A percentile compares a stretch with the other conserved stretches of the same genome.
Conservation (phyloP, 495 filamentous ascomycete genomes). For the Annulohypoxylon stygium region DNA sequence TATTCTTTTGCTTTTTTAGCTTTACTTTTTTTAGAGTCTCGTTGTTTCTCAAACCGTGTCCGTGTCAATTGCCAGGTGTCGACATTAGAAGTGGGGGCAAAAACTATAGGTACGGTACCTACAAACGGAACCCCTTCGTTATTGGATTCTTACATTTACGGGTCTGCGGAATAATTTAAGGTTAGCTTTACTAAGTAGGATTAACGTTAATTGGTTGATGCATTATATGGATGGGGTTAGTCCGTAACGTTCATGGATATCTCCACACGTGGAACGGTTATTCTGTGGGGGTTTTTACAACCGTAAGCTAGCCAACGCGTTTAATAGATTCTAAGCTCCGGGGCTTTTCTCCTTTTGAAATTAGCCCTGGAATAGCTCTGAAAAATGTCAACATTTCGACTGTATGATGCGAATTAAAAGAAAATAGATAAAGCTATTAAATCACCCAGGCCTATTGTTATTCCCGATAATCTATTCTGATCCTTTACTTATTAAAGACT, state of each 20-base stretch:
- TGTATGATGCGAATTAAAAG: not conserved
- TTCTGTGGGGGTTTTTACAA: not conserved
- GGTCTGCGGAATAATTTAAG: not conserved
- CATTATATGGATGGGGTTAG: not conserved
- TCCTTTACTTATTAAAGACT: no score
- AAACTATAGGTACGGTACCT: not conserved
- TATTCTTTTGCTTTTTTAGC: not conserved
- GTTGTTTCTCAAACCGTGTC: slow-evolving; percentile 11
- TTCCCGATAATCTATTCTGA: no score
- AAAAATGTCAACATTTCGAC: no score
- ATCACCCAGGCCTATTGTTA: no score
- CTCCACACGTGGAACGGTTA: not conserved
- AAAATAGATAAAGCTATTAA: no score
- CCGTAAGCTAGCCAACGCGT: no score
- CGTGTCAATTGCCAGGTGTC: slow-evolving; percentile 45
- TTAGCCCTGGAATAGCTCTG: not conserved
- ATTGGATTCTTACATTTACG: not conserved
- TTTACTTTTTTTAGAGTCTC: slow-evolving; percentile 22
- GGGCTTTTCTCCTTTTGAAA: not conserved
- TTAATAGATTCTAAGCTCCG: no score
- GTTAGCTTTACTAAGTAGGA: not conserved
- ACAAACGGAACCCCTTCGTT: no score
- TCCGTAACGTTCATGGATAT: not conserved
- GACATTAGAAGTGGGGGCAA: slow-evolving; percentile 21
- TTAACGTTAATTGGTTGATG: not conserved